Base-by-base conservation (phyloP, 2,329 filamentous ascomycete genomes). In the Zopfia rhizophila region DNA sequence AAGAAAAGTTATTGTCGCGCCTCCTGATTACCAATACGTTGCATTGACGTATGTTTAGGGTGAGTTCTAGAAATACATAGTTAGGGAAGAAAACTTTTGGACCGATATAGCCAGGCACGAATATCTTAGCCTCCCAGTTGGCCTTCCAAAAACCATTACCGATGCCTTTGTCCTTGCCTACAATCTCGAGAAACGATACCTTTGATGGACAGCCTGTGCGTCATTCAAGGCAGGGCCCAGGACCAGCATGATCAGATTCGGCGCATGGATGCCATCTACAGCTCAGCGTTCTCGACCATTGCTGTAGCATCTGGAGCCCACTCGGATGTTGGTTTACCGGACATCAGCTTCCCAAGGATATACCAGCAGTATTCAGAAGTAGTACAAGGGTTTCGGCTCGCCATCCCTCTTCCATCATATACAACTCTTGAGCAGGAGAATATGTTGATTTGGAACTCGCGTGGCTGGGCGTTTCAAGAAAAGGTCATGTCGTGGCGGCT, bases 191-290 rank as follows among this genome's bases (percentile, higher is more conserved):
- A 28, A 29, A 16, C 17, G 28, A 6, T 56, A 56, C 35, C 13
- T 58, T 3, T 58, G 55, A 45, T 56, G 3, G 54, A 57, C 23
- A 28, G 33, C 7, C 25, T 57, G 16, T 57, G 48, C 18, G 45
- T 57, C 25, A 6, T 56, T 12, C 55, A 54, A 33, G 50, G 51
- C 29, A 21, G 18, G 27, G 11, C 18, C 3, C 4, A 23, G 6
- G 29, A 40, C 14, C 22, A 23, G n/a, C 13, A 40, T 19, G 2
- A 38, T 6, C 14, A 47, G 7, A 48, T 51, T 32, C 12, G 21
- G 3, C 11, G 19, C 13, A 54, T 54, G 51, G 51, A 47, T 22
- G 16, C n/a, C 4, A 37, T 54, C 12, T 54, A 54, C 23, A 29
- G 35, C n/a, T 31, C 38, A n/a, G 41, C 51, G 7, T 18, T 22